Conservation (phyloP, 1,139 yeast genomes). For the Scheffersomyces stambukii region DNA sequence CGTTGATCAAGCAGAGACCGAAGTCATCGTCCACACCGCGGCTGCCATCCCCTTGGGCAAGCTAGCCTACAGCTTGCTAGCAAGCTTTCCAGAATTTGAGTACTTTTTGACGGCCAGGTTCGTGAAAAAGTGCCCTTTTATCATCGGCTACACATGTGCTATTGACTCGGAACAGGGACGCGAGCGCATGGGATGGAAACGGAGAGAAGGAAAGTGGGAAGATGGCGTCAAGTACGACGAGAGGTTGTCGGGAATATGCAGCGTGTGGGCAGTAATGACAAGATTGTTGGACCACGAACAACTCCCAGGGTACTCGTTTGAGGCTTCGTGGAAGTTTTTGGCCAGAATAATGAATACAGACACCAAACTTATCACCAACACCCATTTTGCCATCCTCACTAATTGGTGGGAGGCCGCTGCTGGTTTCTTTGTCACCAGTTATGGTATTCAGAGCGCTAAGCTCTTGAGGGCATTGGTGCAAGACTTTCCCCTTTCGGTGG, state of each 20-base stretch:
- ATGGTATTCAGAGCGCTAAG: constrained; percentile 69
- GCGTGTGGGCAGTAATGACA: constrained; percentile 76
- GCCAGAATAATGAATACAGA: constrained; percentile 68
- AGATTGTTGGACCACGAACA: constrained; percentile 25
- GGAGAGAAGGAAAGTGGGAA: constrained; percentile 71
- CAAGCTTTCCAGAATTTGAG: constrained; percentile 59
- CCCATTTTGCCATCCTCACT: constrained; percentile 68
- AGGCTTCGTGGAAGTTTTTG: constrained; percentile 70
- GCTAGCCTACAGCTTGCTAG: constrained; percentile 53
- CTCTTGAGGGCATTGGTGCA: constrained; percentile 35
- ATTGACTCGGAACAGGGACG: constrained; percentile 85
- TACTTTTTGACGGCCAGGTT: constrained; percentile 74
- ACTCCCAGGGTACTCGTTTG: constrained; percentile 16
- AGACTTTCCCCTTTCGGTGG: constrained; percentile 47
- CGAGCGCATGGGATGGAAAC: constrained; percentile 81
- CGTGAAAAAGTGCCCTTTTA: constrained; percentile 84
- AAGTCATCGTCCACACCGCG: constrained; percentile 74
- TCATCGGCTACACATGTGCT: constrained; percentile 73
- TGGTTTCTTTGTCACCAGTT: constrained; percentile 46
- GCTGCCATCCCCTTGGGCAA: constrained; percentile 79
- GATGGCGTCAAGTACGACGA: constrained; percentile 73
- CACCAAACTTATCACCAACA: constrained; percentile 46
- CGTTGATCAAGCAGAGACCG: constrained; percentile 90
- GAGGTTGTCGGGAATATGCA: constrained; percentile 78
- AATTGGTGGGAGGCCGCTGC: constrained; percentile 95